A percentile compares a stretch with the other conserved stretches of the same genome.
These are phyloP conservation scores for Blumeriella jaapii DNA, from an alignment of 2,329 filamentous ascomycete genomes.

Conservation along the genomic window DNA sequence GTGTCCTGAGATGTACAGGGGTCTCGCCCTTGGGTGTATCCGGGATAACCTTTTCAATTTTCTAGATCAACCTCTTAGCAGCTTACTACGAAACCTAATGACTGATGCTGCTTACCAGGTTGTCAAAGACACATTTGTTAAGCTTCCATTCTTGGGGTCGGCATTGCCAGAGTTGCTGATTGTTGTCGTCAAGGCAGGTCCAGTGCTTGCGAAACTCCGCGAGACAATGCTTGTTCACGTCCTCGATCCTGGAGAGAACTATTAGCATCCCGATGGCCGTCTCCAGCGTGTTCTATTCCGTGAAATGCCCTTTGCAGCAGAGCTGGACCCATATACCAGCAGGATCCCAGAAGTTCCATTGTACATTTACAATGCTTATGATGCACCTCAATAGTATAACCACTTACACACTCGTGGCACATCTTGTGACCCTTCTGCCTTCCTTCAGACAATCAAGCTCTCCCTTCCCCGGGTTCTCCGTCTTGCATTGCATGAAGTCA, in stretches of 20 bases:
- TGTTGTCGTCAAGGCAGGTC: constrained; percentile 93
- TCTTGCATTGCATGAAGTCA: constrained; percentile 99
- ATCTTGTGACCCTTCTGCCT: constrained; percentile 90
- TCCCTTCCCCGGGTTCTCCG: constrained; percentile 77
- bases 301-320: no score
- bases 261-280: no score
- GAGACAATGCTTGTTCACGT: constrained; percentile 92
- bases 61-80: constrained; percentile 35
- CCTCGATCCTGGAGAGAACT: constrained; percentile 57
- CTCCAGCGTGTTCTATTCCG: no score
- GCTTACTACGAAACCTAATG: not conserved
- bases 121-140: constrained; percentile 93
- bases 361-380: no score
- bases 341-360: no score
- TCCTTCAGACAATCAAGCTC: constrained; percentile 95
- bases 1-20: constrained; percentile 62
- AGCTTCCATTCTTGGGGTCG: constrained; percentile 76
- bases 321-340: no score
- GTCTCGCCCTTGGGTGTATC: constrained; percentile 57
- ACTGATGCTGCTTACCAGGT: constrained; percentile 55
- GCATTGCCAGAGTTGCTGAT: constrained; percentile 96
- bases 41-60: constrained; percentile 71
- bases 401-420: constrained; percentile 88
- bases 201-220: constrained; percentile 87
- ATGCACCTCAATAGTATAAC: not conserved